Conservation (phyloP, 371 early-diverging fungal genomes). For the Saksenaea oblongispora region DNA sequence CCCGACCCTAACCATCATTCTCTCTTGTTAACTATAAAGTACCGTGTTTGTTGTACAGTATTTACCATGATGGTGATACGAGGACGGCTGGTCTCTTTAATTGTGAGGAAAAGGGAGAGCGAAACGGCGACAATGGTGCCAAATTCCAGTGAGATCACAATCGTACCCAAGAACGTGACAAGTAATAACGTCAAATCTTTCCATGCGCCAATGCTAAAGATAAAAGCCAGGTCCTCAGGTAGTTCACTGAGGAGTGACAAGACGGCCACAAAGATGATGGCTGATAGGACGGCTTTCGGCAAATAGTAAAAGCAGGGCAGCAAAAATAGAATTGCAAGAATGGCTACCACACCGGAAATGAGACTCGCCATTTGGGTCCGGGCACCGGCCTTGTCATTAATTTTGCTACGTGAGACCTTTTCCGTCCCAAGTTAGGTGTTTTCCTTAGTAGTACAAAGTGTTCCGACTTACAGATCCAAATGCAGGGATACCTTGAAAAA, state of each 20-base stretch:
- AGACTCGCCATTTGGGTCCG: constrained; percentile 87
- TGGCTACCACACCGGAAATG: constrained; percentile 73
- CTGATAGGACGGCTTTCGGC: constrained; percentile 82
- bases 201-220: constrained; percentile 85
- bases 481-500: constrained; percentile 86
- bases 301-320: constrained; percentile 84
- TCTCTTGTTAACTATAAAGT: not conserved
- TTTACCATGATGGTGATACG: constrained; percentile 76
- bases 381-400: constrained; percentile 88
- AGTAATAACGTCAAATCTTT: constrained; percentile 77
- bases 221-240: constrained; percentile 81
- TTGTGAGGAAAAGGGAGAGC: constrained; percentile 82
- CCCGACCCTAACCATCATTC: constrained; percentile 33
- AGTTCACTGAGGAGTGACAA: constrained; percentile 76
- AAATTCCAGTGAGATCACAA: constrained; percentile 85
- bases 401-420: constrained; percentile 81
- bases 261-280: constrained; percentile 88
- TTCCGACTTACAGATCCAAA: constrained; percentile 73
- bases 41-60: not conserved
- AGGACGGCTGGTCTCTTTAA: constrained; percentile 88
- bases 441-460: not conserved
- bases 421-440: too few relatives aligned
- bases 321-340: constrained; percentile 76
- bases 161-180: constrained; percentile 81
- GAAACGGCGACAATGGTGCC: constrained; percentile 89